Evolutionary conservation across 139 green algal genomes (phyloP).

Genomic region (Asterochloris erici): DNA sequence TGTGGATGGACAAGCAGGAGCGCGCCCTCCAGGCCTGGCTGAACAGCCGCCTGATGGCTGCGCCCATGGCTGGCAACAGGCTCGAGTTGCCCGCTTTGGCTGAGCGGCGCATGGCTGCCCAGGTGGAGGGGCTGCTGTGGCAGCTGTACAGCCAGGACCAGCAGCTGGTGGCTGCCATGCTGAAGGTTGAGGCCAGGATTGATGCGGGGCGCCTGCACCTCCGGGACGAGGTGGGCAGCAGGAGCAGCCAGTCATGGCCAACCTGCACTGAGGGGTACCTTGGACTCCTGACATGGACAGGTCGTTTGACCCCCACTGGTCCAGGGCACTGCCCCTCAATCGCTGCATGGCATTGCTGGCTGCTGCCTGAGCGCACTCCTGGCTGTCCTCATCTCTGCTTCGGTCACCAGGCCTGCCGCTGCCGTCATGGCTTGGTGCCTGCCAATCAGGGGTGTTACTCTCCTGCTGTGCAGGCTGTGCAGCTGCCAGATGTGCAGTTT

Average conservation of each 20-base stretch:
- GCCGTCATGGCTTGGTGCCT: not conserved
- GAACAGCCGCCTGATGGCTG: constrained; percentile 50
- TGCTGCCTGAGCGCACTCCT: not conserved
- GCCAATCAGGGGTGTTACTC: not conserved
- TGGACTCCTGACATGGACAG: too few species aligned
- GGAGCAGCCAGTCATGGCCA: not conserved
- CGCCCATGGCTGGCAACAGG: not conserved
- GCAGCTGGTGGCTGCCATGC: constrained; percentile 41
- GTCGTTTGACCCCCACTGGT: too few species aligned
- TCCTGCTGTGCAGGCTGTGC: not conserved
- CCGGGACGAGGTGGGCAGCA: constrained; percentile 37
- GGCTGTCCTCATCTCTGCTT: not conserved
- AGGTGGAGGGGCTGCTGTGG: constrained; percentile 27
- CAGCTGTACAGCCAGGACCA: constrained; percentile 24
- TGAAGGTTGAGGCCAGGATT: constrained; percentile 54
- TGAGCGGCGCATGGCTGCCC: constrained; percentile 15
- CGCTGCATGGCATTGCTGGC: not conserved
- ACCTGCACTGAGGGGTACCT: too few species aligned
- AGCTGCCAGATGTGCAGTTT: constrained; percentile 46
- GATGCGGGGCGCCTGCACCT: constrained; percentile 47
- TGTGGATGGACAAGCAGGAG: constrained; percentile 74
- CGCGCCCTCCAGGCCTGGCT: constrained; percentile 60
- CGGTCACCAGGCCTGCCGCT: not conserved
- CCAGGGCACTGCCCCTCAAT: too few species aligned
- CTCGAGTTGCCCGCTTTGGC: not conserved